Conservation (phyloP, 768 basidiomycete genomes). For the Gloeopeniophorella convolvens region DNA sequence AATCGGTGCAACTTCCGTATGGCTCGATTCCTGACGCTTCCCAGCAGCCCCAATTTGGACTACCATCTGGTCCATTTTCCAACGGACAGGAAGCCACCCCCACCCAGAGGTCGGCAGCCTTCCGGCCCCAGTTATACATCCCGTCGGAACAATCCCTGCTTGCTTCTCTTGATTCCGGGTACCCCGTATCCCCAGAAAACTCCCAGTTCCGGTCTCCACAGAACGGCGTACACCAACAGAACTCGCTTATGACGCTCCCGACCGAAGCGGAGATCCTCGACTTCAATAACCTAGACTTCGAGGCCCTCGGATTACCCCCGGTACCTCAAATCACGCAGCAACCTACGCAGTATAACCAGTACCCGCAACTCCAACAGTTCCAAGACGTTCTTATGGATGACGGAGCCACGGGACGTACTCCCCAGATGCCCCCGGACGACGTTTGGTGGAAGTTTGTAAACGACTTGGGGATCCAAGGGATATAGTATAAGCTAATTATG, state of each 20-base stretch:
- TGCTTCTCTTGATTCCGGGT: conserved; percentile 3
- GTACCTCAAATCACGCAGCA: background rate
- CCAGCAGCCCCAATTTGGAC: conserved; percentile 4
- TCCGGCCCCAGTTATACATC: background rate
- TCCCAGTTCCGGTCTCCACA: background rate
- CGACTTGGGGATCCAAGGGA: conserved; percentile 25
- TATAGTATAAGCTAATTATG: background rate
- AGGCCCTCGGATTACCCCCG: conserved; percentile 1
- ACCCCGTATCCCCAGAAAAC: background rate
- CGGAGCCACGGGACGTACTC: conserved; percentile 9
- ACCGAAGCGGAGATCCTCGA: conserved; percentile 1
- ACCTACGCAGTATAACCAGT: conserved; percentile 11
- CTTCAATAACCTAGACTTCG: conserved; percentile 7
- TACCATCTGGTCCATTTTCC: conserved; percentile 9
- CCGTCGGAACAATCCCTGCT: conserved; percentile 2
- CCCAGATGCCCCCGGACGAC: conserved; percentile 28
- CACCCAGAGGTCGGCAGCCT: background rate
- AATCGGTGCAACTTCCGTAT: background rate
- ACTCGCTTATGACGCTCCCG: background rate
- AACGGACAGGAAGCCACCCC: background rate
- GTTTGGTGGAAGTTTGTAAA: conserved; percentile 35
- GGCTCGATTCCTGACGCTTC: background rate
- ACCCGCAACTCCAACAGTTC: conserved; percentile 11
- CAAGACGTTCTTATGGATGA: conserved; percentile 8
- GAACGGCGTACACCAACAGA: background rate